Evolutionary conservation across 306 rosid species (phyloP).

Genomic region (Lathyrus oleraceus): DNA sequence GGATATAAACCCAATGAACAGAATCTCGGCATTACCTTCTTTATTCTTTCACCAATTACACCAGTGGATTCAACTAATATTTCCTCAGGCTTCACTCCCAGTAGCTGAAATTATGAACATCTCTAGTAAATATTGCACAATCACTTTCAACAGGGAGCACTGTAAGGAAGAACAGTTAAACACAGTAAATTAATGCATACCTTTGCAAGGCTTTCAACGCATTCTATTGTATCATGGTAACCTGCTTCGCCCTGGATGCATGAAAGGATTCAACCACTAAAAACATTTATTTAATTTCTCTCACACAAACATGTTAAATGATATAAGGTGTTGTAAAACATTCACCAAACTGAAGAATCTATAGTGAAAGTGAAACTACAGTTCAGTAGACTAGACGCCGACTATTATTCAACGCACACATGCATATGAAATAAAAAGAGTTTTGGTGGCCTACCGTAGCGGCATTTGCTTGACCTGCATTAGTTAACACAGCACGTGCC

Average conservation of each 20-base stretch:
- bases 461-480: slow-evolving; percentile 99
- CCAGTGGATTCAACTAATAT: slow-evolving; percentile 89
- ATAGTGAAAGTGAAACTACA: slow-evolving; percentile 16
- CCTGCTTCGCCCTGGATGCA: slow-evolving; percentile 85
- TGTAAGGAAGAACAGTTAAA: slow-evolving; percentile 9
- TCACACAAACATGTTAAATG: not conserved
- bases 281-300: not conserved
- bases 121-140: slow-evolving; percentile 21
- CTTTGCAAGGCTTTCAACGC: slow-evolving; percentile 66
- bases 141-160: slow-evolving; percentile 14
- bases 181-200: slow-evolving; percentile 40
- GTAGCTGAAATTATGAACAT: slow-evolving; percentile 54
- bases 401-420: slow-evolving; percentile 13
- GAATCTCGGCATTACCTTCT: slow-evolving; percentile 56
- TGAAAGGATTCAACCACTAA: slow-evolving; percentile 35
- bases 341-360: slow-evolving; percentile 1
- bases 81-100: slow-evolving; percentile 68
- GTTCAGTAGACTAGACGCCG: slow-evolving; percentile 6
- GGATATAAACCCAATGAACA: slow-evolving; percentile 6
- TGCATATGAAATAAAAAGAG: slow-evolving; percentile 9
- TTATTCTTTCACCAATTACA: slow-evolving; percentile 88
- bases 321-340: not conserved
- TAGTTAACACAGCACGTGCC: slow-evolving; percentile 91
- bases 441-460: slow-evolving; percentile 60
- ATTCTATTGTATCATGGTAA: slow-evolving; percentile 69